Conservation (phyloP, 2,329 filamentous ascomycete genomes). For the Paramyrothecium sp. region DNA sequence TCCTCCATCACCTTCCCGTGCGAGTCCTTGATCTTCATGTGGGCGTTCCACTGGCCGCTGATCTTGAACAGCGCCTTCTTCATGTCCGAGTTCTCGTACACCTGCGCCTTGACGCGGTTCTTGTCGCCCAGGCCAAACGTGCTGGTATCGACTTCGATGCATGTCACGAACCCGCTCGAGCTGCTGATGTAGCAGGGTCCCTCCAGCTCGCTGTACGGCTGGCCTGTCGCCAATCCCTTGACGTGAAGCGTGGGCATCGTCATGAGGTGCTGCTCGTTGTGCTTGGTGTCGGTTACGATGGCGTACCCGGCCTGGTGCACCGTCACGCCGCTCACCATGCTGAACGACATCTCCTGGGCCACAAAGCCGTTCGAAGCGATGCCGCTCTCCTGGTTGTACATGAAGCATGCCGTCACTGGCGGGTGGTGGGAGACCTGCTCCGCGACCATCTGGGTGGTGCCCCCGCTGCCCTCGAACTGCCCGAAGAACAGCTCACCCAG, state of each 20-base stretch:
- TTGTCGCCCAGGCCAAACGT: conserved; percentile 1
- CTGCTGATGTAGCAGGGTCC: conserved; percentile 7
- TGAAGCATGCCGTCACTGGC: conserved; percentile 1
- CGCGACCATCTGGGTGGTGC: neutral
- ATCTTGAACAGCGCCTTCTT: neutral
- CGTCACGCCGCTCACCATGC: neutral
- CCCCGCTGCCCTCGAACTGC: neutral
- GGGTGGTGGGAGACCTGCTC: conserved; percentile 6
- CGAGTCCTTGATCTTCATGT: conserved; percentile 26
- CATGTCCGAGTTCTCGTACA: neutral
- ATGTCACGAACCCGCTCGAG: conserved; percentile 5
- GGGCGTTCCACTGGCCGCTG: conserved; percentile 5
- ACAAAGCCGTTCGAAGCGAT: conserved; percentile 2
- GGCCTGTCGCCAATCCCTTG: conserved; percentile 2
- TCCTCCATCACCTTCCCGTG: conserved; percentile 31
- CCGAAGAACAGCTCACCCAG: conserved; percentile 4
- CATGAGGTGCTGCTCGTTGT: conserved; percentile 5
- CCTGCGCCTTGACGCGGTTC: neutral
- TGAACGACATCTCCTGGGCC: conserved; percentile 3
- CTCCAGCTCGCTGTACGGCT: conserved; percentile 6
- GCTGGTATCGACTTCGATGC: conserved; percentile 1
- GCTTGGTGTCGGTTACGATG: neutral
- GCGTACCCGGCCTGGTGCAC: conserved; percentile 4
- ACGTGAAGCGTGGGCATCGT: conserved; percentile 6
- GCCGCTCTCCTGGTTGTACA: conserved; percentile 3